These are phyloP conservation scores for Penicillium soppii DNA, from an alignment of 495 filamentous ascomycete genomes.

Conservation along the genomic window DNA sequence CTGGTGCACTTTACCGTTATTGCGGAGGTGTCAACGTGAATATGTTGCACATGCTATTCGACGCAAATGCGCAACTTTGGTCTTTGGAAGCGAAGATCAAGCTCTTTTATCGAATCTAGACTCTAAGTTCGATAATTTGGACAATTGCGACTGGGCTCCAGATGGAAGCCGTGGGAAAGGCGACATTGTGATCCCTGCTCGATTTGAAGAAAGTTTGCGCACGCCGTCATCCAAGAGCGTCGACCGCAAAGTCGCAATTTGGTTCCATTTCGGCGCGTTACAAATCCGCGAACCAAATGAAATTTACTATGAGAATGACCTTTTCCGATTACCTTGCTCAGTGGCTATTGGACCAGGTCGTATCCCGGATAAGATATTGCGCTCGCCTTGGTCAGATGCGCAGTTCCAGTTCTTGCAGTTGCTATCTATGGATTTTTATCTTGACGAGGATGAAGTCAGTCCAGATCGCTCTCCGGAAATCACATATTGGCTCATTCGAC, in stretches of 20 bases:
- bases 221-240: slow-evolving; percentile 2
- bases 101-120: slow-evolving; percentile 17
- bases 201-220: neutral
- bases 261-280: slow-evolving; percentile 39
- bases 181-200: slow-evolving; percentile 29
- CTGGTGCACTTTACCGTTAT: slow-evolving; percentile 45
- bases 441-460: slow-evolving; percentile 31
- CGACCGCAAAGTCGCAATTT: slow-evolving; percentile 32
- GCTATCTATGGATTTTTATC: slow-evolving; percentile 31
- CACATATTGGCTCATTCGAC: slow-evolving; percentile 31
- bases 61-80: slow-evolving; percentile 23
- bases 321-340: slow-evolving; percentile 34
- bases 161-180: slow-evolving; percentile 27
- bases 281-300: slow-evolving; percentile 28
- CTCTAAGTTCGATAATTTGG: slow-evolving; percentile 18
- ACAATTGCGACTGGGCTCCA: slow-evolving; percentile 14
- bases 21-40: slow-evolving; percentile 41
- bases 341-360: slow-evolving; percentile 16
- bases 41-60: slow-evolving; percentile 36
- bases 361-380: slow-evolving; percentile 44
- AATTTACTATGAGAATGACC: slow-evolving; percentile 26
- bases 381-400: slow-evolving; percentile 40
- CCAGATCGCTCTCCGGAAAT: slow-evolving; percentile 14
- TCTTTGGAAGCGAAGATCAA: slow-evolving; percentile 24
- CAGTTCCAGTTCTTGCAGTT: slow-evolving; percentile 44